These are phyloP conservation scores for Pseudozyma thailandica DNA, from an alignment of 1,284 basidiomycete genomes.

Conservation along the genomic window DNA sequence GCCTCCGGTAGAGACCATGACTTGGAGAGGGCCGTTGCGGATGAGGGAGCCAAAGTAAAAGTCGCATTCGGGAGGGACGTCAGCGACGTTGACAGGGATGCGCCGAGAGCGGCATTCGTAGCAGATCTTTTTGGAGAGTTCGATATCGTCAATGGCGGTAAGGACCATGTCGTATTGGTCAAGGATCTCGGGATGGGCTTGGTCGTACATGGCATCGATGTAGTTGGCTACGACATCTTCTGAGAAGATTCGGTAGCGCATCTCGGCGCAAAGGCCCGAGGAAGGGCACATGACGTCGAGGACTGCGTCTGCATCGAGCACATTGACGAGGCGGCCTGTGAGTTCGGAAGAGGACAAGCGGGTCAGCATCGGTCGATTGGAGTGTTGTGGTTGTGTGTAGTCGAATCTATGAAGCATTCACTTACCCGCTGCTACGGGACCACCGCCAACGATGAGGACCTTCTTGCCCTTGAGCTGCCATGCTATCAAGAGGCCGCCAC, in stretches of 20 bases:
- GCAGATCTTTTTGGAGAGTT: slow-evolving; percentile 78
- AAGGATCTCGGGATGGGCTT: slow-evolving; percentile 16
- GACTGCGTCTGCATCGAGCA: slow-evolving; percentile 64
- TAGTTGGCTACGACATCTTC: slow-evolving; percentile 55
- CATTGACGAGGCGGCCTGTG: slow-evolving; percentile 63
- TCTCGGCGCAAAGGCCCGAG: slow-evolving; percentile 61
- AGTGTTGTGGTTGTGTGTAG: no score
- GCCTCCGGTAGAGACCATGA: slow-evolving; percentile 96
- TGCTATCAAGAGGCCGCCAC: slow-evolving; percentile 82
- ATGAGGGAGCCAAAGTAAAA: slow-evolving; percentile 98
- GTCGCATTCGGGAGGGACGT: slow-evolving; percentile 88
- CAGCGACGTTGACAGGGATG: slow-evolving; percentile 94
- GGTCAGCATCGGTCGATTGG: background rate
- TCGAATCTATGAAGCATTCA: background rate
- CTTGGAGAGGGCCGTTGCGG: slow-evolving; percentile 87
- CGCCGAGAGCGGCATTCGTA: slow-evolving; percentile 76
- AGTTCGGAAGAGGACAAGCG: no score
- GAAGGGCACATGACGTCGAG: slow-evolving; percentile 64
- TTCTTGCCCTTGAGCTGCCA: slow-evolving; percentile 84
- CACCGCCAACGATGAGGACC: slow-evolving; percentile 89
- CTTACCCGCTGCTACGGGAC: slow-evolving; percentile 79
- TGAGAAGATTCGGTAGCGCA: slow-evolving; percentile 56
- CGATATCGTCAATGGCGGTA: slow-evolving; percentile 89
- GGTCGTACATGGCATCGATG: slow-evolving; percentile 67
- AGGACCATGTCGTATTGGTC: slow-evolving; percentile 81